Percentiles rank a stretch among this genome's conserved stretches.
phyloP scores from a whole-genome alignment of 306 rosid genomes.

The Inga oerstediana region DNA sequence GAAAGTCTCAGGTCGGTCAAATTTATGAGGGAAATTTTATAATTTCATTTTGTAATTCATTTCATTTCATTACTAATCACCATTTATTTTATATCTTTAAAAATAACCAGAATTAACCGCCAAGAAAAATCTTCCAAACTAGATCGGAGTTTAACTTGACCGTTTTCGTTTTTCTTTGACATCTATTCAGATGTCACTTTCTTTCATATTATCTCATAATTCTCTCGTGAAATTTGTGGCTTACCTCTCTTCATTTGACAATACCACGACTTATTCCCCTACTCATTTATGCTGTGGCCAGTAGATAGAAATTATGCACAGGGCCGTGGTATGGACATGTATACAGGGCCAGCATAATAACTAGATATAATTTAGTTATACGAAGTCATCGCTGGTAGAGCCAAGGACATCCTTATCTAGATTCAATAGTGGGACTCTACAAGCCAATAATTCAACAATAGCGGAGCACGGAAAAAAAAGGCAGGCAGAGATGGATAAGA shows the following conservation, averaged over 20 bases:
- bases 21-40: too few relatives aligned
- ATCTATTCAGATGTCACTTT: not conserved
- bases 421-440: slow-evolving; percentile 30
- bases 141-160: not conserved
- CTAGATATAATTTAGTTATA: not conserved
- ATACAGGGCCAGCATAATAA: not conserved
- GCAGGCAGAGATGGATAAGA: slow-evolving; percentile 3
- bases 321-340: not conserved
- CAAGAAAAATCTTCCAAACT: not conserved
- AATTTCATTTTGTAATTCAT: not conserved
- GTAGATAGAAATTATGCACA: not conserved
- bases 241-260: not conserved
- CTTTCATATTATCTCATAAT: not conserved
- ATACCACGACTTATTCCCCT: not conserved
- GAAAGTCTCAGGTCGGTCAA: too few relatives aligned
- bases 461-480: slow-evolving; percentile 28
- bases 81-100: too few relatives aligned
- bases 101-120: not conserved
- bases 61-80: not conserved
- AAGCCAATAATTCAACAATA: slow-evolving; percentile 6
- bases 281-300: not conserved
- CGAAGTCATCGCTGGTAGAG: not conserved
- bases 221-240: not conserved
- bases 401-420: slow-evolving; percentile 1
- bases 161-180: not conserved